Conservation (phyloP, 805 yeast genomes). For the Yamadazyma sp. region DNA sequence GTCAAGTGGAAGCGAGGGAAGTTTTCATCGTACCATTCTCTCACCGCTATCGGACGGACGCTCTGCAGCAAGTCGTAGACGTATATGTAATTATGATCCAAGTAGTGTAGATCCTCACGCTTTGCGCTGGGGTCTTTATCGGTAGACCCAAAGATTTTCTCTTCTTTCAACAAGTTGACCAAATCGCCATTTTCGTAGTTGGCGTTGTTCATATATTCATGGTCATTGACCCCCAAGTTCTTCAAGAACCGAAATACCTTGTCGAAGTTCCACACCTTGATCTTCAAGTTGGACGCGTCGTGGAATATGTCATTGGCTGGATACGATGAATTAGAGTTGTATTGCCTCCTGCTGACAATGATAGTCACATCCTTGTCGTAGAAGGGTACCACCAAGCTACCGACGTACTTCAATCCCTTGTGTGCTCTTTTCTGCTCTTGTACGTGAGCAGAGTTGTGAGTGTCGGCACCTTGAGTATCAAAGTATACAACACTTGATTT, state of each 20-base stretch:
- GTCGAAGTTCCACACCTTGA: conserved; percentile 86
- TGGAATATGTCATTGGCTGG: conserved; percentile 61
- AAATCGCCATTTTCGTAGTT: conserved; percentile 21
- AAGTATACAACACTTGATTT: conserved; percentile 58
- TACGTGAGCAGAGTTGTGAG: conserved; percentile 35
- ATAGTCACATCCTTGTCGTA: conserved; percentile 66
- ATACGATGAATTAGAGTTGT: conserved; percentile 42
- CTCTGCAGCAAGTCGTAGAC: conserved; percentile 78
- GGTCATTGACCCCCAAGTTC: conserved; percentile 49
- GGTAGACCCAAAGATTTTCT: conserved; percentile 79
- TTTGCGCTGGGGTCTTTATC: conserved; percentile 86
- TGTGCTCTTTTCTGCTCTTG: conserved; percentile 43
- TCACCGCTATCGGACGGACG: conserved; percentile 74
- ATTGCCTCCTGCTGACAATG: conserved; percentile 67
- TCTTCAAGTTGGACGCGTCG: conserved; percentile 56
- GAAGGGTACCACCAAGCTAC: conserved; percentile 44
- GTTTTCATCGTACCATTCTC: conserved; percentile 69
- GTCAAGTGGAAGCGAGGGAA: conserved; percentile 61
- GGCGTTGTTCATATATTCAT: conserved; percentile 16
- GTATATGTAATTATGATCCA: conserved; percentile 67
- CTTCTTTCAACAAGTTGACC: conserved; percentile 69
- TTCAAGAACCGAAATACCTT: conserved; percentile 78
- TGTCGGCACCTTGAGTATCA: conserved; percentile 50
- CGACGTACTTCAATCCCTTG: conserved; percentile 47
- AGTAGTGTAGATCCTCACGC: conserved; percentile 81